Evolutionary conservation across 2,329 filamentous ascomycete species (phyloP).

Genomic region (Colletotrichum melonis): DNA sequence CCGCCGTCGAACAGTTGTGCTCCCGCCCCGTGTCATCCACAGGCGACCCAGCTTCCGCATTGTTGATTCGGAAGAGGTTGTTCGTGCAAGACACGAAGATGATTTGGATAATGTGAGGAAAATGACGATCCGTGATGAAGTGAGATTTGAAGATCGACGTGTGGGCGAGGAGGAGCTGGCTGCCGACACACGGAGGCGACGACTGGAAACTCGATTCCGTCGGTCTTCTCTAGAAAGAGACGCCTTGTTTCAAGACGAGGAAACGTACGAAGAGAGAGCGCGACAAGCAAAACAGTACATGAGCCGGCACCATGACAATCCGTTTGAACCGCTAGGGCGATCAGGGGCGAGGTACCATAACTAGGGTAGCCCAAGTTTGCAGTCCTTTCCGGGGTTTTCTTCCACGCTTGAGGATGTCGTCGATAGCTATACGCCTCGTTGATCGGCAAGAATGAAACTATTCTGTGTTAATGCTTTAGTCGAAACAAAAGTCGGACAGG

Average conservation of each 20-base stretch:
- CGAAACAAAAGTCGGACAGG: neutral
- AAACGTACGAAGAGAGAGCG: slow-evolving; percentile 28
- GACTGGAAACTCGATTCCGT: slow-evolving; percentile 25
- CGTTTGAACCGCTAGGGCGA: slow-evolving; percentile 30
- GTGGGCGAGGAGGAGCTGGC: slow-evolving; percentile 8
- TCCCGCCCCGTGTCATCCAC: slow-evolving; percentile 23
- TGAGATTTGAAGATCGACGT: slow-evolving; percentile 4
- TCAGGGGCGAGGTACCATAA: slow-evolving; percentile 11
- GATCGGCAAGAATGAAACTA: neutral
- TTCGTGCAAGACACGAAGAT: slow-evolving; percentile 27
- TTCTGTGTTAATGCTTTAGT: neutral
- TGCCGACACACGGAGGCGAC: neutral
- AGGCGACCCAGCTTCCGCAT: slow-evolving; percentile 13
- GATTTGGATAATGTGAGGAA: slow-evolving; percentile 26
- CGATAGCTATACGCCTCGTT: neutral
- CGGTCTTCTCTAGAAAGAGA: slow-evolving; percentile 15
- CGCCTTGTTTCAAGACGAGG: neutral
- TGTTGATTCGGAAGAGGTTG: slow-evolving; percentile 25
- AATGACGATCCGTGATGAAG: slow-evolving; percentile 10
- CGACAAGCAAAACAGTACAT: slow-evolving; percentile 18
- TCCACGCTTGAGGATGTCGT: neutral
- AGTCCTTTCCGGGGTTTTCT: neutral
- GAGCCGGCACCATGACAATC: slow-evolving; percentile 27
- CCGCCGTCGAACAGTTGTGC: slow-evolving; percentile 3
- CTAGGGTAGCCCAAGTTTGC: neutral